Evolutionary conservation across 1,284 basidiomycete genomes (phyloP).

Genomic region (Sporisorium iseilematis-ciliati): DNA sequence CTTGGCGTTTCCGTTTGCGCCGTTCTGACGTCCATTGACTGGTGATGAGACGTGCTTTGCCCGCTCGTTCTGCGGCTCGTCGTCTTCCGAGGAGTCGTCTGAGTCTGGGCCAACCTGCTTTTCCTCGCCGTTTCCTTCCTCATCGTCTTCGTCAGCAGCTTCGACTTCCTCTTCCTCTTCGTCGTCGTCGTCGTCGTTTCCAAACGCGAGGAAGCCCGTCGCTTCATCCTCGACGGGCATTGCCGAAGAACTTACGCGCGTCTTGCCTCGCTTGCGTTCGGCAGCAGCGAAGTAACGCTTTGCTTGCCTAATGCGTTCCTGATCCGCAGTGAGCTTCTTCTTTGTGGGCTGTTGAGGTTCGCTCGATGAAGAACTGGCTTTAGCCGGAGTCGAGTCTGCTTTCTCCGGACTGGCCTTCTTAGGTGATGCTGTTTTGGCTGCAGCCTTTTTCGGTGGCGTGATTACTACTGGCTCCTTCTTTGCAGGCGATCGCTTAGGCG

Average conservation of each 20-base stretch:
- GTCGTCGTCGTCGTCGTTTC: slow-evolving; percentile 18
- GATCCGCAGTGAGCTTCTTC: slow-evolving; percentile 10
- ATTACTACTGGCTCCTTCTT: background rate
- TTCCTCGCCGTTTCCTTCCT: background rate
- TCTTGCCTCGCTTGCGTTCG: slow-evolving; percentile 3
- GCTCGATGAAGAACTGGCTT: background rate
- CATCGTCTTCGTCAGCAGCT: background rate
- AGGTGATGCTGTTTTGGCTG: background rate
- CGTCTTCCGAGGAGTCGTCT: slow-evolving; percentile 30
- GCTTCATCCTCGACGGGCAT: slow-evolving; percentile 37
- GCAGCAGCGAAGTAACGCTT: slow-evolving; percentile 34
- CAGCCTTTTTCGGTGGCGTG: slow-evolving; percentile 7
- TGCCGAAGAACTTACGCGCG: slow-evolving; percentile 9
- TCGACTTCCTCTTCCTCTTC: slow-evolving; percentile 11
- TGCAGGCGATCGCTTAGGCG: slow-evolving; percentile 9
- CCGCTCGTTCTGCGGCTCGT: slow-evolving; percentile 3
- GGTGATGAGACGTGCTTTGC: background rate
- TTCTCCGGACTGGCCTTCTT: slow-evolving; percentile 1
- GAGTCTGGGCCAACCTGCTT: background rate
- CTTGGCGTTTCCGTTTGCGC: slow-evolving; percentile 12
- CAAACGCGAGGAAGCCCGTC: slow-evolving; percentile 41
- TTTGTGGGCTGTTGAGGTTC: slow-evolving; percentile 5
- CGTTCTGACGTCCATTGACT: background rate
- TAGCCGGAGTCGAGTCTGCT: background rate
- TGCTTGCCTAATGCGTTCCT: slow-evolving; percentile 12